A percentile compares a stretch with the other conserved stretches of the same genome.
These are phyloP conservation scores for Solanum stenotomum DNA, from an alignment of 257 asterid genomes.

Conservation along the genomic window DNA sequence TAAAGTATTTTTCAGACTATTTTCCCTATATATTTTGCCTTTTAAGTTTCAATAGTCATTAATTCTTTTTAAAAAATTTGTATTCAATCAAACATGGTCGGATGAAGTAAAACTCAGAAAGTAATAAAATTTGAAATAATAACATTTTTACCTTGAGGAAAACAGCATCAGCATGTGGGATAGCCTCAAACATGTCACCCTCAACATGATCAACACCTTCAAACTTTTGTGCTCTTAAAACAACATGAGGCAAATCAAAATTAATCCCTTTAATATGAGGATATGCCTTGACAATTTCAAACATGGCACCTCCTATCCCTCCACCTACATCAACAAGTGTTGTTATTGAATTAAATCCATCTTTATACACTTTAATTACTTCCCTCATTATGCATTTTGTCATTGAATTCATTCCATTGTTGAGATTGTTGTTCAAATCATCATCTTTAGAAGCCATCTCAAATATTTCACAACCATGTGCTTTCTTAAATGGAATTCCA, in stretches of 20 bases:
- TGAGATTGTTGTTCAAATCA: too few species aligned
- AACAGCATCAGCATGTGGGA: constrained; percentile 1
- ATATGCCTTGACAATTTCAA: background rate
- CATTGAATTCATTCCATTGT: too few species aligned
- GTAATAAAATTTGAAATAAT: too few species aligned
- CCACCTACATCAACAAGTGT: background rate
- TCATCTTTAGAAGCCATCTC: background rate
- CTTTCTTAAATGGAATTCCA: background rate
- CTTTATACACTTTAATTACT: background rate
- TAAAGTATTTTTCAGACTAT: too few species aligned
- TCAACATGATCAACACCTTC: background rate
- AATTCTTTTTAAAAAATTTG: too few species aligned
- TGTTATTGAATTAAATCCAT: background rate
- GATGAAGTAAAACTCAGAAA: too few species aligned
- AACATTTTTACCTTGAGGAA: background rate
- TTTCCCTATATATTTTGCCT: too few species aligned
- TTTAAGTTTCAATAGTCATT: too few species aligned
- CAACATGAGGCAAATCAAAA: constrained; percentile 9
- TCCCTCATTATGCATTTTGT: background rate
- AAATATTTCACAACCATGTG: background rate
- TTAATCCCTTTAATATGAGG: background rate
- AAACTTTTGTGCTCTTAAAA: background rate
- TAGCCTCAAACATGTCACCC: constrained; percentile 1
- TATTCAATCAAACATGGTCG: too few species aligned
- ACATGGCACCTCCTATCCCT: background rate